Evolutionary conservation across 805 yeast genomes (phyloP).

Genomic region (Ascoidea tarda): DNA sequence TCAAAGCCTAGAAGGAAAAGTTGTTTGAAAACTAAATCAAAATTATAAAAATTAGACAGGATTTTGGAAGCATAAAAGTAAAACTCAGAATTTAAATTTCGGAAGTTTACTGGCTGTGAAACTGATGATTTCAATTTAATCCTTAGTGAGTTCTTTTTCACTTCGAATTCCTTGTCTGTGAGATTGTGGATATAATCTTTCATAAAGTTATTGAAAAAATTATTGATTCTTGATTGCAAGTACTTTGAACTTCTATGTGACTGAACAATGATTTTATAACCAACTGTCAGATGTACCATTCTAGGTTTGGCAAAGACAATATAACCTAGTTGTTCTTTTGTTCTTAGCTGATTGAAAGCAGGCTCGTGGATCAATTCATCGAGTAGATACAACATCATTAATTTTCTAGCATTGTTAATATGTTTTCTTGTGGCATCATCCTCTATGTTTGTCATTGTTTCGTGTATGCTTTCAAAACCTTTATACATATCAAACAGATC

Average conservation of each 20-base stretch:
- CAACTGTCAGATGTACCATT: conserved; percentile 15
- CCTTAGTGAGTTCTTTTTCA: conserved; percentile 46
- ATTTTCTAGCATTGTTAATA: conserved; percentile 12
- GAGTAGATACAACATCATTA: conserved; percentile 42
- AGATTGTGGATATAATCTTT: conserved; percentile 32
- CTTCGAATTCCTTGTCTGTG: conserved; percentile 45
- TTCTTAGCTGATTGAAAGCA: conserved; percentile 76
- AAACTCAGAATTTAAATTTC: conserved; percentile 70
- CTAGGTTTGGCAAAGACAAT: conserved; percentile 74
- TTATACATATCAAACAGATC: conserved; percentile 8
- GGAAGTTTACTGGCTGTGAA: conserved; percentile 54
- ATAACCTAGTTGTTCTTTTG: conserved; percentile 91
- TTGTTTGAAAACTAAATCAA: conserved; percentile 28
- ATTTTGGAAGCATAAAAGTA: conserved; percentile 51
- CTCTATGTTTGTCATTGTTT: neutral
- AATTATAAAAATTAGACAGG: conserved; percentile 68
- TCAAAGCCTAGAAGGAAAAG: conserved; percentile 34
- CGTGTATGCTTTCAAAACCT: conserved; percentile 1
- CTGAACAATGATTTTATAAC: conserved; percentile 66
- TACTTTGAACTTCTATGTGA: conserved; percentile 67
- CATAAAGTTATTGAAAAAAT: conserved; percentile 36
- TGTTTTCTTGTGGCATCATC: neutral
- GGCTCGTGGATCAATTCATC: conserved; percentile 74
- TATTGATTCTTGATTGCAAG: conserved; percentile 62
- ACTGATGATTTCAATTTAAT: conserved; percentile 25